These are phyloP conservation scores for Auxenochlorella pyrenoidosa DNA, from an alignment of 139 green algal species.

Conservation along the genomic window DNA sequence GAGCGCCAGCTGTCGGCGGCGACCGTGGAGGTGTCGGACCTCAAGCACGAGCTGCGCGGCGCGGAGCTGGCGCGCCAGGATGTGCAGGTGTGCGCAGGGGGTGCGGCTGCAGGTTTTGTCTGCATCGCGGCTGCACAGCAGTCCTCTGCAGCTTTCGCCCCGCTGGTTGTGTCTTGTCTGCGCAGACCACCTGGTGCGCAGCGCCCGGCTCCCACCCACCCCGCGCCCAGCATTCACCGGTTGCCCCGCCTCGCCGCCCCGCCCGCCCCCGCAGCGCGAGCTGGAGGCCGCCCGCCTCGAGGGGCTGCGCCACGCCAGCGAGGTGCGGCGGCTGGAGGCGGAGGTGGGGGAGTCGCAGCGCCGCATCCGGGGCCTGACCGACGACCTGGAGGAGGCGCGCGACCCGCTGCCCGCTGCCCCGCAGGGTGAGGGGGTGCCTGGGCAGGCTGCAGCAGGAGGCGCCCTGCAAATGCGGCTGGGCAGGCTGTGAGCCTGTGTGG, in stretches of 20 bases:
- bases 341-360: background rate
- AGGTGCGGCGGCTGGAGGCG: background rate
- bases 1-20: background rate
- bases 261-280: background rate
- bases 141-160: too few species aligned
- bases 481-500: too few species aligned
- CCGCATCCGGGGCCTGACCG: background rate
- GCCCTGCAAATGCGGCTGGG: too few species aligned
- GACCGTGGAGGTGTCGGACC: background rate
- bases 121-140: too few species aligned
- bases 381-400: constrained; percentile 33
- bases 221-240: background rate
- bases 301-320: background rate
- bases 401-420: background rate
- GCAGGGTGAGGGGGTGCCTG: background rate
- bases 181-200: too few species aligned
- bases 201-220: background rate
- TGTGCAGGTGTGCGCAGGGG: background rate
- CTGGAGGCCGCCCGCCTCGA: constrained; percentile 6
- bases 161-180: too few species aligned
- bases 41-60: constrained; percentile 14
- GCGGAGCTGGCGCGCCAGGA: constrained; percentile 30
- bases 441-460: background rate
- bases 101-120: too few species aligned
- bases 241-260: background rate